Evolutionary conservation across 805 yeast genomes (phyloP).

Genomic region (Candida orba): DNA sequence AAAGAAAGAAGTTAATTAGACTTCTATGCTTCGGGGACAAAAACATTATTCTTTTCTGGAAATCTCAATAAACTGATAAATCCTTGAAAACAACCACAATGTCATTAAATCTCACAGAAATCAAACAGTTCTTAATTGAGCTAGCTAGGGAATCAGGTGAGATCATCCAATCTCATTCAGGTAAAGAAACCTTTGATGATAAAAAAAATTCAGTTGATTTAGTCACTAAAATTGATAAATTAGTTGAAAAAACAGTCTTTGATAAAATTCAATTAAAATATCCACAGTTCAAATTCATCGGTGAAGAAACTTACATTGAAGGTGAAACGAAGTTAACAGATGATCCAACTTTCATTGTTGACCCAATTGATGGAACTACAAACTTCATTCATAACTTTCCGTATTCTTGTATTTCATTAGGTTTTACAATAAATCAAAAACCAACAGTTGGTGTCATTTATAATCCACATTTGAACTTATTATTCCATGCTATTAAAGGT

Average conservation of each 20-base stretch:
- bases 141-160: slow-evolving; percentile 43
- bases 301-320: slow-evolving; percentile 51
- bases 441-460: slow-evolving; percentile 62
- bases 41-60: no score
- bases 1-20: no score
- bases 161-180: slow-evolving; percentile 41
- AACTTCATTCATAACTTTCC: slow-evolving; percentile 60
- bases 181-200: slow-evolving; percentile 43
- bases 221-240: slow-evolving; percentile 54
- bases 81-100: not conserved
- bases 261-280: slow-evolving; percentile 30
- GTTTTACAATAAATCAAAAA: slow-evolving; percentile 39
- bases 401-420: slow-evolving; percentile 53
- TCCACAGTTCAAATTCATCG: slow-evolving; percentile 48
- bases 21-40: no score
- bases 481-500: slow-evolving; percentile 50
- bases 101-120: slow-evolving; percentile 19
- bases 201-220: slow-evolving; percentile 56
- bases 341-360: slow-evolving; percentile 57
- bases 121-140: slow-evolving; percentile 31
- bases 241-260: slow-evolving; percentile 39
- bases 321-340: slow-evolving; percentile 40
- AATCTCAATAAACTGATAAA: no score
- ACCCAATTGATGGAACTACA: slow-evolving; percentile 62
- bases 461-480: slow-evolving; percentile 48